Evolutionary conservation across 495 filamentous ascomycete species (phyloP), one percentile per base, ranked within the genome.

Genomic region (Umbilicaria muhlenbergii): DNA sequence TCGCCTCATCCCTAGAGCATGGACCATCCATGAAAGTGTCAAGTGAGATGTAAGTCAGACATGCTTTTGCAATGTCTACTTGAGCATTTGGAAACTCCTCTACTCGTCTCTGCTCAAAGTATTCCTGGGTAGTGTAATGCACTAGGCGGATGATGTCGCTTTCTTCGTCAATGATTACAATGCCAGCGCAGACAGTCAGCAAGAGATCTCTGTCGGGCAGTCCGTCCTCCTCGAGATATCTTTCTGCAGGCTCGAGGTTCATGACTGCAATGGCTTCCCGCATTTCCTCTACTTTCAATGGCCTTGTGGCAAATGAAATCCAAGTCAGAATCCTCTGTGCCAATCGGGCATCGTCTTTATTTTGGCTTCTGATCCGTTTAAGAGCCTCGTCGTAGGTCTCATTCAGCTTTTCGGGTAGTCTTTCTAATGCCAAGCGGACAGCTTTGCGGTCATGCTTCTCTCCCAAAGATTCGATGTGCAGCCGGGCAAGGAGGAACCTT

Each of bases 401-500:
- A 44, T 54, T 28, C 7, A 56, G 44, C 18, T 53, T 44, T 24
- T 39, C 51, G 8, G 59, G 46, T 0, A 70, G 48, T 3, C 41
- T 49, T 32, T 55, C 32, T 7, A 75, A 36, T 2, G 65, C 50
- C 35, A 16, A 44, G 41, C 32, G 57, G 18, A 67, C 39, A n/a
- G 55, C 59, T 21, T 48, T 53, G 1, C 36, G 42, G 3, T 53
- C 58, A 0, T 8, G 47, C 42, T 66, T 65, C 0, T 50, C 56
- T 0, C 47, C 38, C 18, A 78, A 51, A 6, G 64, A 64, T 11
- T 64, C 59, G 3, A 73, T 38, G 50, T 70, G 56, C 0, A 76
- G 60, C 14, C 52, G 57, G 12, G 68, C 69, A 21, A 78, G 58
- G 0, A 77, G 59, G 46, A 78, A 75, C 67, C 71, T 67, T 34